phyloP scores from a whole-genome alignment of 163 green algal genomes.

The Chlamydomonas reinhardtii region DNA sequence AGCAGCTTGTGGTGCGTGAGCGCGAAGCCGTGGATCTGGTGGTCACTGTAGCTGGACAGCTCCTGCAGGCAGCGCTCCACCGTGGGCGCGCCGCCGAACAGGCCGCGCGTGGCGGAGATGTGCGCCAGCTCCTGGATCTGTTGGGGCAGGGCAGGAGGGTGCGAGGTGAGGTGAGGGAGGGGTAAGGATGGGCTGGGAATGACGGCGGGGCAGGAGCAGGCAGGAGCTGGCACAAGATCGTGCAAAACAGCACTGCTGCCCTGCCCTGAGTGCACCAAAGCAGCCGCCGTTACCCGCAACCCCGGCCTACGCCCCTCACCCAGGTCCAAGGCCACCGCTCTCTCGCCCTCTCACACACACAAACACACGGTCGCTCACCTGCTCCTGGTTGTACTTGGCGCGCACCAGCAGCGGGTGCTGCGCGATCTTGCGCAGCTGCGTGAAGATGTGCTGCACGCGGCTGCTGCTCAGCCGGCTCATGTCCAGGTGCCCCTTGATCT shows the following conservation, averaged over 20 bases:
- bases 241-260: no score
- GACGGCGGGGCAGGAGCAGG: no score
- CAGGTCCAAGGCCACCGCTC: no score
- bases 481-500: neutral
- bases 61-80: slow-evolving; percentile 78
- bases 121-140: slow-evolving; percentile 61
- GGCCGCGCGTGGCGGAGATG: slow-evolving; percentile 50
- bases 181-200: no score
- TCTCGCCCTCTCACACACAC: no score
- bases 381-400: slow-evolving; percentile 75
- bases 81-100: slow-evolving; percentile 84
- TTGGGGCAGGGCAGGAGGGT: neutral
- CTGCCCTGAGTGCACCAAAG: no score
- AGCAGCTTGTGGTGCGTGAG: slow-evolving; percentile 54
- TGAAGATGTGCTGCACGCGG: slow-evolving; percentile 92
- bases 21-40: slow-evolving; percentile 86
- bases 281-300: no score
- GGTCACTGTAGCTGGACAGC: slow-evolving; percentile 88
- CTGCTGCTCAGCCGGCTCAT: slow-evolving; percentile 69
- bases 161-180: no score
- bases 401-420: slow-evolving; percentile 95
- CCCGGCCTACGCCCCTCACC: no score
- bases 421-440: slow-evolving; percentile 89
- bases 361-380: slow-evolving; percentile 50
- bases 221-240: no score